Percentiles rank a stretch among this genome's conserved stretches.
Evolutionary conservation across 1,139 yeast genomes (phyloP).

Genomic region (Protomyces macrosporus): DNA sequence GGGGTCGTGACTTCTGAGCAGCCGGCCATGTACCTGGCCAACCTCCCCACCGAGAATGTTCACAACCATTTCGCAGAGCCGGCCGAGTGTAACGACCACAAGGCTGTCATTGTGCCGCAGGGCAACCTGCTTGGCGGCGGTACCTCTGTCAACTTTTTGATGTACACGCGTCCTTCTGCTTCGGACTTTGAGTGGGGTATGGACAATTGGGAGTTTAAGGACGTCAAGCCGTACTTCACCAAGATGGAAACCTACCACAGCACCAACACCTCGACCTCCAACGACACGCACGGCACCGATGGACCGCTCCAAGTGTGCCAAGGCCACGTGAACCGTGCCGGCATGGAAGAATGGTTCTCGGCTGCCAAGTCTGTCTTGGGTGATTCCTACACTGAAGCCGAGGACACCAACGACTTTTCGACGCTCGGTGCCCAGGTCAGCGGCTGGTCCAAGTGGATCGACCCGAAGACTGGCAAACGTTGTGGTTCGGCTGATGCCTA

Average conservation of each 20-base stretch:
- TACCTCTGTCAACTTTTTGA: conserved; percentile 2
- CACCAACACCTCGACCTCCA: background rate
- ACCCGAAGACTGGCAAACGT: conserved; percentile 12
- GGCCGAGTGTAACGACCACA: conserved; percentile 3
- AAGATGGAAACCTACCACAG: conserved; percentile 8
- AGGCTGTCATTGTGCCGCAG: background rate
- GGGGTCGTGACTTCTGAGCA: conserved; percentile 3
- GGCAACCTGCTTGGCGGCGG: conserved; percentile 8
- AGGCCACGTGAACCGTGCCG: background rate
- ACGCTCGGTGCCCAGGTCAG: background rate
- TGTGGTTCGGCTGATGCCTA: conserved; percentile 11
- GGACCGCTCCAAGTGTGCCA: conserved; percentile 5
- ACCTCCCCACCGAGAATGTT: conserved; percentile 1
- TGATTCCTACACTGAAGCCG: background rate
- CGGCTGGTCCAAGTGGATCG: conserved; percentile 7
- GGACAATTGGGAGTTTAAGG: conserved; percentile 15
- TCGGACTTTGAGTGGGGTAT: conserved; percentile 4
- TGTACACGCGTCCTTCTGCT: conserved; percentile 2
- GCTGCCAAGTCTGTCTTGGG: conserved; percentile 1
- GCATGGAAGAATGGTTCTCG: background rate
- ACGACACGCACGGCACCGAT: background rate
- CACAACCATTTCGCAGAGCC: conserved; percentile 1
- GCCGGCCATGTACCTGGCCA: conserved; percentile 9
- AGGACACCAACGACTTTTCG: conserved; percentile 4
- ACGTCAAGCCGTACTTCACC: conserved; percentile 16